Conservation (phyloP, 192 early-diverging fungal genomes). For the Gryganskiella cystojenkinii region DNA sequence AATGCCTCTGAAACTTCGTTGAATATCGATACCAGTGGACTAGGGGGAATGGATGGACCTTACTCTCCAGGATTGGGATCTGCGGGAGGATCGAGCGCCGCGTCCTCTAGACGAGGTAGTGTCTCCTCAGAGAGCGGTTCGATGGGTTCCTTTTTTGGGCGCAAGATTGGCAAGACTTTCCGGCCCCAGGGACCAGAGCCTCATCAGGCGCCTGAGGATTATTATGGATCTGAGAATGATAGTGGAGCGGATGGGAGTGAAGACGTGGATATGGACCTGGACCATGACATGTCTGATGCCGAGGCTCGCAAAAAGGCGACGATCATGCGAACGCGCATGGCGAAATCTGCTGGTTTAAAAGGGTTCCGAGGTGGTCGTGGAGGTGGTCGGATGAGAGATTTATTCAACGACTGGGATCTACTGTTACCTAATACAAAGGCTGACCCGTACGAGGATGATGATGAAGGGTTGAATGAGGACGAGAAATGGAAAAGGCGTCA, state of each 20-base stretch:
- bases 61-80: constrained; percentile 26
- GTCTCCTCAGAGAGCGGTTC: constrained; percentile 24
- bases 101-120: constrained; percentile 33
- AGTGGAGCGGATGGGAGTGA: constrained; percentile 7
- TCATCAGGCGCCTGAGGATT: constrained; percentile 32
- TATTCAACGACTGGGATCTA: constrained; percentile 49
- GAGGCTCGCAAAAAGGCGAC: constrained; percentile 7
- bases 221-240: constrained; percentile 1
- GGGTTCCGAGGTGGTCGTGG: background rate
- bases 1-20: constrained; percentile 46
- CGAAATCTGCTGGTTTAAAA: background rate
- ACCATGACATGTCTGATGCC: background rate
- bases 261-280: constrained; percentile 3
- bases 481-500: constrained; percentile 40
- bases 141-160: constrained; percentile 30
- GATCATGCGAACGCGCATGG: background rate
- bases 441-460: constrained; percentile 18
- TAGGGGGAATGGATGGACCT: constrained; percentile 11
- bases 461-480: constrained; percentile 42
- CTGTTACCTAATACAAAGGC: constrained; percentile 26
- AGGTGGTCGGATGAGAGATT: constrained; percentile 11
- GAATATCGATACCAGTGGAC: constrained; percentile 24
- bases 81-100: constrained; percentile 16
- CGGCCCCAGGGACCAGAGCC: constrained; percentile 19
- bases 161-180: constrained; percentile 31